Conservation (phyloP, 352 stramenopile species). For the Phytophthora agathidicida region DNA sequence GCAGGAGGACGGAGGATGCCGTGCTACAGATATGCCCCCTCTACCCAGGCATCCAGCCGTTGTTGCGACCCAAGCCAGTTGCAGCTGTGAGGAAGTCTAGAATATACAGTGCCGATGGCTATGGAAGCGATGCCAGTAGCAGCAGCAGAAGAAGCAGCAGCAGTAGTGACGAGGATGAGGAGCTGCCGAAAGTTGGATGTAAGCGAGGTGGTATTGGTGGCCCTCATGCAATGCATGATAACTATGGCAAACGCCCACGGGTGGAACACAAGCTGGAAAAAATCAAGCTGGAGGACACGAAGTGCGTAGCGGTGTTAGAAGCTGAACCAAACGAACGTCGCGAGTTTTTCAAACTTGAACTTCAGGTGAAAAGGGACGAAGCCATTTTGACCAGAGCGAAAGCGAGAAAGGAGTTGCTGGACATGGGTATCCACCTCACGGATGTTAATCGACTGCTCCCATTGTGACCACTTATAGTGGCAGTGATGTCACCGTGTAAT, state of each 20-base stretch:
- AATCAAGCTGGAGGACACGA: not conserved
- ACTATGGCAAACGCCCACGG: not conserved
- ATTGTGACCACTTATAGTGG: slow-evolving; percentile 12
- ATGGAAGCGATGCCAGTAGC: not conserved
- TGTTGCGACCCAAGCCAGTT: not conserved
- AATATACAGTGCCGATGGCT: not conserved
- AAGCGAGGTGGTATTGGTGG: not conserved
- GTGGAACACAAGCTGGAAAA: not conserved
- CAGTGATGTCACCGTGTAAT: too few relatives aligned
- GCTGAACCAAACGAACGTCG: slow-evolving; percentile 31
- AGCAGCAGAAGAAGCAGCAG: not conserved
- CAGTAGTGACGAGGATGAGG: slow-evolving; percentile 3
- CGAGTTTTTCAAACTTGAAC: slow-evolving; percentile 45
- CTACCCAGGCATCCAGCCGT: slow-evolving; percentile 2
- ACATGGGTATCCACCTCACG: slow-evolving; percentile 28
- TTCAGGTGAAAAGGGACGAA: slow-evolving; percentile 42
- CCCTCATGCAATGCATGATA: not conserved
- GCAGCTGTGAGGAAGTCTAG: not conserved
- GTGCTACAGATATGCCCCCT: slow-evolving; percentile 14
- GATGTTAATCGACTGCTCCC: slow-evolving; percentile 43
- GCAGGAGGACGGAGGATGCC: not conserved
- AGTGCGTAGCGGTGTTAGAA: slow-evolving; percentile 1
- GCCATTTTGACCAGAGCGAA: slow-evolving; percentile 38
- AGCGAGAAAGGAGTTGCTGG: slow-evolving; percentile 38
- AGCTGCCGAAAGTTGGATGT: not conserved